phyloP scores from a whole-genome alignment of 1,139 yeast species.

The Taiozyma sp. region DNA sequence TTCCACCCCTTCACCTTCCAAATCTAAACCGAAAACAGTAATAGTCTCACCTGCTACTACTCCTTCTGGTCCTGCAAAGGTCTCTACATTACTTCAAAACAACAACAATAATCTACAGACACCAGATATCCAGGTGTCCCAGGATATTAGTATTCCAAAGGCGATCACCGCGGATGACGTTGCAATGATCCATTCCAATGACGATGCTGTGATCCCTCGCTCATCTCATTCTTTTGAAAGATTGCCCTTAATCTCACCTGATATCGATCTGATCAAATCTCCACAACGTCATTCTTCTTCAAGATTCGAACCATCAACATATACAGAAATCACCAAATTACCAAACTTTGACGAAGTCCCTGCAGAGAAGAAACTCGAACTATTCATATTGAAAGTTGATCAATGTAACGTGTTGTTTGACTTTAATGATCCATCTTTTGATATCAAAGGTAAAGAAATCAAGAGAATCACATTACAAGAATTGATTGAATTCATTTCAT shows the following conservation, averaged over 20 bases:
- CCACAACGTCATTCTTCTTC: conserved; percentile 95
- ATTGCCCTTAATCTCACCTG: conserved; percentile 40
- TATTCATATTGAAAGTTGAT: conserved; percentile 83
- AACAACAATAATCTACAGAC: background rate
- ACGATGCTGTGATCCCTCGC: conserved; percentile 31
- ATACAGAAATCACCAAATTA: conserved; percentile 72
- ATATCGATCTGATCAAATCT: conserved; percentile 57
- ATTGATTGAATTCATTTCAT: conserved; percentile 80
- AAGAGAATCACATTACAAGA: conserved; percentile 85
- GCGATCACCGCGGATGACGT: conserved; percentile 12
- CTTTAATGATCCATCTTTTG: conserved; percentile 89
- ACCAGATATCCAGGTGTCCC: background rate
- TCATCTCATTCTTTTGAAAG: conserved; percentile 41
- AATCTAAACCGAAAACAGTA: conserved; percentile 8
- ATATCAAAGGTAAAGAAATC: conserved; percentile 88
- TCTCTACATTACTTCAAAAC: background rate
- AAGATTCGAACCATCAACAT: conserved; percentile 78
- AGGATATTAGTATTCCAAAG: conserved; percentile 9
- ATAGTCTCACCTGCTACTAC: background rate
- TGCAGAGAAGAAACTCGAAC: conserved; percentile 76
- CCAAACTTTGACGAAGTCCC: conserved; percentile 91
- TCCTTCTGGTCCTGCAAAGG: background rate
- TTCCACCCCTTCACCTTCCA: conserved; percentile 2
- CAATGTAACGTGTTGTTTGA: conserved; percentile 95
- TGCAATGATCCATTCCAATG: conserved; percentile 1